A percentile compares a stretch with the other conserved stretches of the same genome.
These are phyloP conservation scores for Meyerozyma carpophila DNA, from an alignment of 1,139 yeast genomes.

Conservation along the genomic window DNA sequence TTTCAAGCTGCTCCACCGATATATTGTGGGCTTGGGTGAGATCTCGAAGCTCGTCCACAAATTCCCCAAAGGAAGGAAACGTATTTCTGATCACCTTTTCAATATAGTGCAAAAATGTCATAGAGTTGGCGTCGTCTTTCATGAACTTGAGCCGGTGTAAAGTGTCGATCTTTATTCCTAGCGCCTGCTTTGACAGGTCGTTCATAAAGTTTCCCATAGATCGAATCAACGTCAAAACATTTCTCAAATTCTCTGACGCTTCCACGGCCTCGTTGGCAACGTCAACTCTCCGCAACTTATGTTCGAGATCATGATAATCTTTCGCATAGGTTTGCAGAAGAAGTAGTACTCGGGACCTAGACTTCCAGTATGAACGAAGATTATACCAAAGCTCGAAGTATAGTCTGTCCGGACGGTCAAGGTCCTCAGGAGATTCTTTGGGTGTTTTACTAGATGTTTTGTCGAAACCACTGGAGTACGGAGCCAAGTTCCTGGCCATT, in stretches of 20 bases:
- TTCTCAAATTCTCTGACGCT: constrained; percentile 58
- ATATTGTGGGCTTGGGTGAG: constrained; percentile 61
- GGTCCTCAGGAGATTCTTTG: constrained; percentile 51
- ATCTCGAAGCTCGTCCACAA: constrained; percentile 70
- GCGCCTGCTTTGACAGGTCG: constrained; percentile 70
- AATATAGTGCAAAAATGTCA: constrained; percentile 81
- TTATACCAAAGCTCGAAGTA: constrained; percentile 76
- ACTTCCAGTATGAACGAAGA: constrained; percentile 77
- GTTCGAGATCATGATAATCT: constrained; percentile 66
- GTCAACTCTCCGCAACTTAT: constrained; percentile 61
- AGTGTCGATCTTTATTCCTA: constrained; percentile 80
- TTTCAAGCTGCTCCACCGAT: constrained; percentile 69
- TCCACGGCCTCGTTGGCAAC: constrained; percentile 59
- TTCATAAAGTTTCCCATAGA: constrained; percentile 94
- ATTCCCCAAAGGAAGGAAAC: constrained; percentile 72
- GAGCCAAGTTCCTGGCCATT: constrained; percentile 59
- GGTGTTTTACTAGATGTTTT: constrained; percentile 30
- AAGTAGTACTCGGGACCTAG: constrained; percentile 74
- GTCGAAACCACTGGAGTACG: constrained; percentile 57
- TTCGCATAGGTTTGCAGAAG: constrained; percentile 63
- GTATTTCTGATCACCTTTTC: constrained; percentile 73
- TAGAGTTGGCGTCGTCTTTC: constrained; percentile 74
- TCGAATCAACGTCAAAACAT: constrained; percentile 68
- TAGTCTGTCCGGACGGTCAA: constrained; percentile 78
- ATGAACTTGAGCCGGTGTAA: constrained; percentile 78